Conservation (phyloP, 306 rosid species). For the Quercus ilex region DNA sequence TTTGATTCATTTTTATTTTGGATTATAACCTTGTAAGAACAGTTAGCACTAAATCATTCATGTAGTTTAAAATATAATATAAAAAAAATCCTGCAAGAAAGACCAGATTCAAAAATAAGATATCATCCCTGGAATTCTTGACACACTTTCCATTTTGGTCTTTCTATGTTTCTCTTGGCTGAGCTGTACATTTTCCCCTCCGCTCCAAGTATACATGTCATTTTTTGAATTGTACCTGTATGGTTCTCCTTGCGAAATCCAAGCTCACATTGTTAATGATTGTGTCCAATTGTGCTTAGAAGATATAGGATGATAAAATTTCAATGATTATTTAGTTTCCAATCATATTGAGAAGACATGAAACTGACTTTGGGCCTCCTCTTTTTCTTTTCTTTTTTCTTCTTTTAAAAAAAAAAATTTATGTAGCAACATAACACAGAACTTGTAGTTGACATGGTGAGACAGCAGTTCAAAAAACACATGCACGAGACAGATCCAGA, state of each 20-base stretch:
- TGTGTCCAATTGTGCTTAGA: not conserved
- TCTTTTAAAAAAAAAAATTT: not conserved
- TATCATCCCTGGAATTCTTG: too few relatives aligned
- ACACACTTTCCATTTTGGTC: too few relatives aligned
- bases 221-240: not conserved
- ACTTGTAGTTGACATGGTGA: constrained; percentile 74
- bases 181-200: too few relatives aligned
- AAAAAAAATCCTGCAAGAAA: not conserved
- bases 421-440: constrained; percentile 74
- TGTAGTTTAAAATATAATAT: not conserved
- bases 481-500: constrained; percentile 86
- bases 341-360: not conserved
- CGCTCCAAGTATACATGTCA: not conserved
- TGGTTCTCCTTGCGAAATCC: not conserved
- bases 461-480: constrained; percentile 70
- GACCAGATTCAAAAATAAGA: not conserved
- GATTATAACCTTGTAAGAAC: too few relatives aligned
- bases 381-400: not conserved
- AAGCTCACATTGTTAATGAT: not conserved
- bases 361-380: constrained; percentile 10
- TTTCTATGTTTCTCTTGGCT: too few relatives aligned
- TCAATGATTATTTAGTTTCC: not conserved
- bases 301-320: not conserved
- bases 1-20: not conserved
- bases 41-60: not conserved